Base-by-base conservation (phyloP, 305 asterid species). In the Fraxinus albicans region DNA sequence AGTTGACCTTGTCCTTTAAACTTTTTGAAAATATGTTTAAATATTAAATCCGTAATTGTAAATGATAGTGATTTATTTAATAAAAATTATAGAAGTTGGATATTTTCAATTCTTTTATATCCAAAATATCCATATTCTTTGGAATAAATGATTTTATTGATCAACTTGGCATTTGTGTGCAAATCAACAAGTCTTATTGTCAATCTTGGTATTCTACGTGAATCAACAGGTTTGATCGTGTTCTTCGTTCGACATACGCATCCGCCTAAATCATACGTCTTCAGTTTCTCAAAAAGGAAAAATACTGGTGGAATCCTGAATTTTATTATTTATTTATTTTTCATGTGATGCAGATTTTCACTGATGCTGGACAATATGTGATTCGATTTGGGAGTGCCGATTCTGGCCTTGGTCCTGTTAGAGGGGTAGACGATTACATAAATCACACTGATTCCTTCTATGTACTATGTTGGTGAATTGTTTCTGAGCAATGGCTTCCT, bases 291-390 rank as follows among this genome's bases (percentile, higher is more conserved):
- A 25, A 77, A 4, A 6, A 75, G 17, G 40, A 63, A 79, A 78
- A 83, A 78, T 82, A 29, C 60, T 8, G 34, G 55, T 9, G 67
- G 70, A 9, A 17, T 63, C 83, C 29, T 60, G 13, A 19, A 6
- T 7, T 60, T 60, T 21, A 36, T 36, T 47, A 47, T 47, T 47
- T 47, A 47, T 19, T 25, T 34, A 15, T 65, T 63, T 10, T 12
- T 81, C 70, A 9, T 83, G 17, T 77, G 65, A 9, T 87, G 89
- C 95, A 94, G 97, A 85, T 95, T 75, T 89, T 96, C 79, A 94
- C 98, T 69, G 98, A 96, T 88, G 99, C 99, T 85, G 99, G 99
- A 83, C 98, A 96, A 90, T 96, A 96, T 85, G 98, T 93, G 85
- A 94, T 96, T 80, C 92, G 95, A 35, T 96, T 96, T 81, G 99